Evolutionary conservation across 1,284 basidiomycete genomes (phyloP).

Genomic region (Apiotrichum siamense): DNA sequence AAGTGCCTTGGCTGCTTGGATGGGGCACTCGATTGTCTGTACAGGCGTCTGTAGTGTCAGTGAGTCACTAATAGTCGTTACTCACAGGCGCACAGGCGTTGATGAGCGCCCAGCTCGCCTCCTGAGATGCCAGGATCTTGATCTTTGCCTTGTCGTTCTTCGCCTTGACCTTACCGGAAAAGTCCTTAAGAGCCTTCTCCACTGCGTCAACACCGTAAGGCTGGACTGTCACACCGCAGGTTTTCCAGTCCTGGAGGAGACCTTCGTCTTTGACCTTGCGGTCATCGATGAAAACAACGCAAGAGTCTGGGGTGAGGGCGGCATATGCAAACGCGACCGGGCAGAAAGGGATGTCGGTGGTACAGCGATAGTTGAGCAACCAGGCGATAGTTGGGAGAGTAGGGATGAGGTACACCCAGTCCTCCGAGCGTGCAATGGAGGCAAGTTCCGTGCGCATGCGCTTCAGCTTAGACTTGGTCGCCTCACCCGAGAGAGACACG

Average conservation of each 20-base stretch:
- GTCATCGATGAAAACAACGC: constrained; percentile 39
- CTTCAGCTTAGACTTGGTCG: constrained; percentile 31
- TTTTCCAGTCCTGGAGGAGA: constrained; percentile 33
- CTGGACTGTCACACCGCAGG: constrained; percentile 56
- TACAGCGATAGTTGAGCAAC: constrained; percentile 72
- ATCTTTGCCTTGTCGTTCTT: constrained; percentile 13
- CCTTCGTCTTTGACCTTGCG: constrained; percentile 34
- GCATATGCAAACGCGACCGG: constrained; percentile 82
- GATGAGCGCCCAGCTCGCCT: constrained; percentile 42
- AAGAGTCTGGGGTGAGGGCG: constrained; percentile 58
- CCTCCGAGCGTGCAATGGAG: constrained; percentile 26
- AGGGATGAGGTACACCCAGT: constrained; percentile 47
- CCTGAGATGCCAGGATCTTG: constrained; percentile 29
- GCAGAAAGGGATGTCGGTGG: constrained; percentile 70
- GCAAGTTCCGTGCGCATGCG: constrained; percentile 34
- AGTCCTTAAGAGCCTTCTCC: constrained; percentile 60
- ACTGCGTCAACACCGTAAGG: constrained; percentile 65
- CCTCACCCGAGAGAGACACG: constrained; percentile 63
- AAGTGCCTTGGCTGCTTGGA: constrained; percentile 76
- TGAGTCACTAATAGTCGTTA: background rate
- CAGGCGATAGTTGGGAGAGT: constrained; percentile 57
- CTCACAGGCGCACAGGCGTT: constrained; percentile 30
- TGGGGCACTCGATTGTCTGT: constrained; percentile 39
- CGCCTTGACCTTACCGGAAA: constrained; percentile 4
- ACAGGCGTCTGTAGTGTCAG: constrained; percentile 25